Base-by-base conservation (phyloP, 129 eudicot genomes). In the Centella asiatica region DNA sequence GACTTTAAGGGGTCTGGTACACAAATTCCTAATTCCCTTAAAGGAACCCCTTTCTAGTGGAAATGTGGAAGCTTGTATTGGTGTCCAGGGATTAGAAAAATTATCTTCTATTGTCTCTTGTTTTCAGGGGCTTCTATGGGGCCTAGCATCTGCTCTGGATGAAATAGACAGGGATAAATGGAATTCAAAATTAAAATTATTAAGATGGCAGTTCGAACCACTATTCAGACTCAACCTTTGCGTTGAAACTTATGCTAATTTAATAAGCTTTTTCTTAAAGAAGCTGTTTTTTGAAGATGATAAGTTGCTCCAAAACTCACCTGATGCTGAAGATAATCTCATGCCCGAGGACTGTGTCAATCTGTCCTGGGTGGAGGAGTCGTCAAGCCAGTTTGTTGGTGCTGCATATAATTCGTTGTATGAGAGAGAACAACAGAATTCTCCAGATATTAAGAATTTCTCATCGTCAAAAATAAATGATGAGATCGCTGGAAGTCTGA, bases 101-200 rank as follows among this genome's bases (percentile, higher is more conserved):
- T 68, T 80, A 51, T 74, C 88, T 24, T 64, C 80, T 33, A 27
- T 64, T 13, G 17, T 82, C 34, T 69, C 92, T 72, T 92, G 95
- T 70, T 68, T 69, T 74, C 95, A 80, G 58, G 99, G 96, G 34
- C 67, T 82, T 57, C 69, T 87, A 47, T 72, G 86, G 90, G 98
- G 99, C 57, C 71, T 87, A 62, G 78, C 83, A 61, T 77, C 90
- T 67, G 55, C 95, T 17, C 48, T 84, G 67, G 74, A 72, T 66
- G 54, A 63, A 54, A 39, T 65, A 67, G 81, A 69, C 22, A 42
- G 66, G 34, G 69, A 18, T 5, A 57, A 42, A 68, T 42, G 57
- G 31, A 72, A 76, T 44, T 42, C 50, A 31, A 73, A 75, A 72
- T 69, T 61, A 48, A 78, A 80, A 44, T 59, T 65, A 40, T 48